A percentile compares a stretch with the other conserved stretches of the same genome.
Evolutionary conservation across 345 rosid species (phyloP).

Genomic region (Hypericum androsaemum): DNA sequence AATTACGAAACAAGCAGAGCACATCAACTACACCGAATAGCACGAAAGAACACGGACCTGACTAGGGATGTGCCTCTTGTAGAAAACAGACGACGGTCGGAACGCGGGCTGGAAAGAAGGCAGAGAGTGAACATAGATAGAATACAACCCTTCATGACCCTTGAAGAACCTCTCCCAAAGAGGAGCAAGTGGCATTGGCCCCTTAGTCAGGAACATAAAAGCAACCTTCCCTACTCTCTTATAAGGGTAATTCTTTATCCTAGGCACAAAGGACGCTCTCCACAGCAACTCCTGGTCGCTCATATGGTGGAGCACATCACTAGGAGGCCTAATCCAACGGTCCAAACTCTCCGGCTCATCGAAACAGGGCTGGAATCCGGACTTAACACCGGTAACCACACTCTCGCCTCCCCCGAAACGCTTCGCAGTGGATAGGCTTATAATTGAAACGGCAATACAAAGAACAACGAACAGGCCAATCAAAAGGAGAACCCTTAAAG

Average conservation of each 20-base stretch:
- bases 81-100: slow-evolving; percentile 50
- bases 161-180: slow-evolving; percentile 90
- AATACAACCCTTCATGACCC: slow-evolving; percentile 67
- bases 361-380: slow-evolving; percentile 41
- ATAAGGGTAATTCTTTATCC: slow-evolving; percentile 56
- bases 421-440: slow-evolving; percentile 61
- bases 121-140: slow-evolving; percentile 69
- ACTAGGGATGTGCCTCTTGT: slow-evolving; percentile 76
- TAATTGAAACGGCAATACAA: slow-evolving; percentile 43
- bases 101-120: slow-evolving; percentile 58
- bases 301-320: slow-evolving; percentile 57
- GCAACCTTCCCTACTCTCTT: slow-evolving; percentile 74
- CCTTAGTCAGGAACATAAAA: slow-evolving; percentile 92
- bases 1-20: neutral
- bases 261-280: slow-evolving; percentile 76
- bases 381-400: slow-evolving; percentile 33
- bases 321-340: slow-evolving; percentile 54
- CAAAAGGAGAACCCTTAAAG: slow-evolving; percentile 39
- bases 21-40: neutral
- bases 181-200: slow-evolving; percentile 76
- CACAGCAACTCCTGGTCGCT: slow-evolving; percentile 67
- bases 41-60: slow-evolving; percentile 35
- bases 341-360: slow-evolving; percentile 32
- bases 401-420: slow-evolving; percentile 39
- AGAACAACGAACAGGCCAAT: slow-evolving; percentile 44